phyloP scores from a whole-genome alignment of 345 rosid species.

The Anacardium occidentale region DNA sequence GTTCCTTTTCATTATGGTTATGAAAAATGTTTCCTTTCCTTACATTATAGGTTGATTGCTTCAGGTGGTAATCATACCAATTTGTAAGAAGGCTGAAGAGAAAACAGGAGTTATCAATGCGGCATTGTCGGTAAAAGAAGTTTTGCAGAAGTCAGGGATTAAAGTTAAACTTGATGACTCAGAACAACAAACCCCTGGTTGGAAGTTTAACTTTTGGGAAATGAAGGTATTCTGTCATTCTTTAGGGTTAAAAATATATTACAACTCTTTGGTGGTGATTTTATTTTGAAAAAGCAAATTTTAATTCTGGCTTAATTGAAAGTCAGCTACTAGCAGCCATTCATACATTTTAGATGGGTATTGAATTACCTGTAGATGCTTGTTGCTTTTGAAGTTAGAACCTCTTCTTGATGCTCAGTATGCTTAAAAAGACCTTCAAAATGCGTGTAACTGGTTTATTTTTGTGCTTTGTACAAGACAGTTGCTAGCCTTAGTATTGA shows the following conservation, averaged over 20 bases:
- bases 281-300: too few species aligned
- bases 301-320: too few species aligned
- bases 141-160: constrained; percentile 57
- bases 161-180: constrained; percentile 87
- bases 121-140: constrained; percentile 61
- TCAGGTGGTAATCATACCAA: constrained; percentile 83
- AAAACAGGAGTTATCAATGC: constrained; percentile 70
- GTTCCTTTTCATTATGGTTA: constrained; percentile 3
- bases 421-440: not conserved
- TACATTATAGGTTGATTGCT: constrained; percentile 13
- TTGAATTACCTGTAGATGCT: not conserved
- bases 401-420: not conserved
- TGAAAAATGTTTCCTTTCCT: not conserved
- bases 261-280: not conserved
- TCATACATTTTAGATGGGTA: not conserved
- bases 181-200: constrained; percentile 78
- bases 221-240: constrained; percentile 63
- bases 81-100: constrained; percentile 82
- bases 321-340: too few species aligned
- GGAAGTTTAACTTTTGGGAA: constrained; percentile 98
- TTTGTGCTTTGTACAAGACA: not conserved
- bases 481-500: not conserved
- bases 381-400: not conserved
- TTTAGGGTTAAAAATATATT: not conserved
- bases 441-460: not conserved